Evolutionary conservation across 768 basidiomycete genomes (phyloP), one percentile per base, ranked within the genome.

Genomic region (Auricularia sp.): DNA sequence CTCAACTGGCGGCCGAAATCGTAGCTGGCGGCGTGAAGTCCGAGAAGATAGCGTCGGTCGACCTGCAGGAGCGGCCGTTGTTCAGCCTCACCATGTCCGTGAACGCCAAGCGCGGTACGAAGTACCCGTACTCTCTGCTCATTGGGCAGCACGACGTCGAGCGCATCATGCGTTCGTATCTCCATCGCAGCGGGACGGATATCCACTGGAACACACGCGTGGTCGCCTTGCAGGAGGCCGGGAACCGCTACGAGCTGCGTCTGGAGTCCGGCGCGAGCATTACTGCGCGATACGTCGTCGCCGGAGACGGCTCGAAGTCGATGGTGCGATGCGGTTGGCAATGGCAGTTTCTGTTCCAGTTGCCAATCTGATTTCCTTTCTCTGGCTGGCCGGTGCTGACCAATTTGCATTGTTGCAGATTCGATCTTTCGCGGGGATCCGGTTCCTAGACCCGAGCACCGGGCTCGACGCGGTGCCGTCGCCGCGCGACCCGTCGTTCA

Each of bases 91-190:
- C 8, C 21, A 59, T 59, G 56, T 33, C 5, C 24, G 24, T 4
- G 24, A 59, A 59, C 34, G 56, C 56, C 1, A n/a, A 8, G 34
- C 34, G 14, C 24, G 14, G 21, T 18, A 59, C 56, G 10, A 24
- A 34, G 7, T 59, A 59, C 56, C 29, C 29, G 1, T 59, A 29
- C 33, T 29, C 24, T 33, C 56, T 59, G 24, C 56, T 59, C 56
- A 59, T 59, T 29, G 56, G 24, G 29, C 56, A 59, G 29, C 56
- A 59, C 56, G 29, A 59, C 56, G 24, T 59, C 56, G 56, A 59
- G 56, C 56, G 56, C 24, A 24, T 59, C 18, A 29, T 59, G 56
- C 21, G 56, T 5, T 13, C 24, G 8, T 35, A 59, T 34, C 18
- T 59, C 6, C 11, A 14, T 10, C 56, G 56, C 6, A 10, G 56